Conservation (phyloP, 495 filamentous ascomycete species). For the Neurospora intermedia region DNA sequence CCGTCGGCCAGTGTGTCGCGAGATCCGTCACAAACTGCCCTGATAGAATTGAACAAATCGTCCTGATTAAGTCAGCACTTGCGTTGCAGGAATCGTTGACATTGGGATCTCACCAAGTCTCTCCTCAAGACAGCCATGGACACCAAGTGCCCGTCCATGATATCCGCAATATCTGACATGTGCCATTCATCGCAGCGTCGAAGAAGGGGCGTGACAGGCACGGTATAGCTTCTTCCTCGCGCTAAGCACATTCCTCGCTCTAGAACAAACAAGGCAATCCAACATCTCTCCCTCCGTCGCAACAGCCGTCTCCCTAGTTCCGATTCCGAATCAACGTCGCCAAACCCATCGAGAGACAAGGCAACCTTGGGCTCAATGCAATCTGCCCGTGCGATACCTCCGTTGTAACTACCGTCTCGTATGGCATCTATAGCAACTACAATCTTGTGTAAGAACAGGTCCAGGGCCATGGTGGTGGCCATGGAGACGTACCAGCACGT, state of each 20-base stretch:
- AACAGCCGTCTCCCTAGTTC: constrained; percentile 48
- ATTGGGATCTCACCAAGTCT: constrained; percentile 45
- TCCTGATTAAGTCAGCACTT: constrained; percentile 32
- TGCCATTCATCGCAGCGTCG: constrained; percentile 61
- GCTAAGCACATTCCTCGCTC: constrained; percentile 63
- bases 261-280: constrained; percentile 63
- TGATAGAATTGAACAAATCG: constrained; percentile 47
- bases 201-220: constrained; percentile 52
- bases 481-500: constrained; percentile 61
- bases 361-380: constrained; percentile 56
- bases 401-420: constrained; percentile 31
- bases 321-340: constrained; percentile 48
- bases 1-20: constrained; percentile 36
- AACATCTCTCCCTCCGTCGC: constrained; percentile 54
- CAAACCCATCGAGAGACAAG: constrained; percentile 56
- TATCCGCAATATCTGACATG: constrained; percentile 47
- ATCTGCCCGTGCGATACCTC: constrained; percentile 46
- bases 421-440: constrained; percentile 44
- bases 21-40: constrained; percentile 49
- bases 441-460: constrained; percentile 59
- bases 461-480: constrained; percentile 57
- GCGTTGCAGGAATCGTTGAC: neutral
- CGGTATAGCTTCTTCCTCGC: constrained; percentile 54
- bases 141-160: constrained; percentile 56
- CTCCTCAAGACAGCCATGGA: constrained; percentile 58